phyloP scores from a whole-genome alignment of 257 asterid species.

The Petunia axillaris region DNA sequence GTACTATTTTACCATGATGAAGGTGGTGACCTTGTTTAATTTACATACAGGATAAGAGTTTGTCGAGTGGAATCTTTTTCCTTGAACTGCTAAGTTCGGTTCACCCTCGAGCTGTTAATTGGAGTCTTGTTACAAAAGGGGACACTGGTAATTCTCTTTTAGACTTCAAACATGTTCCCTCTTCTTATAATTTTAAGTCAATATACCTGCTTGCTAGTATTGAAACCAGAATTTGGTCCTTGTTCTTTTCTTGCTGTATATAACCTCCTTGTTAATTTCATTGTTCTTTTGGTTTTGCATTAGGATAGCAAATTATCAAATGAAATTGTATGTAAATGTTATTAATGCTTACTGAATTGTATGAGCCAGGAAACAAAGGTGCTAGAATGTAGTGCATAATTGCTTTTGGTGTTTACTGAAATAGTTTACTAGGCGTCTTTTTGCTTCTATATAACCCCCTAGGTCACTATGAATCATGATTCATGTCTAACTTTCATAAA shows the following conservation, averaged over 20 bases:
- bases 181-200: not conserved
- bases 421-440: not conserved
- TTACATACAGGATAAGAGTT: constrained; percentile 51
- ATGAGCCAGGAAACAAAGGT: not conserved
- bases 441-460: not conserved
- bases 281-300: constrained; percentile 15
- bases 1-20: constrained; percentile 4
- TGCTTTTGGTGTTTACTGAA: not conserved
- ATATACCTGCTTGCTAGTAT: not conserved
- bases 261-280: not conserved
- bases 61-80: constrained; percentile 61
- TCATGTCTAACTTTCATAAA: not conserved
- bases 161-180: not conserved
- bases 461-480: not conserved
- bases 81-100: constrained; percentile 61
- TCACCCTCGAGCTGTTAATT: constrained; percentile 71
- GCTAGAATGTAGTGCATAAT: not conserved
- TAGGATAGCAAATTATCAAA: not conserved
- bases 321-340: not conserved
- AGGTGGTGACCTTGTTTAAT: constrained; percentile 5
- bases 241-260: not conserved
- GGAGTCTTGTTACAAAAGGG: constrained; percentile 71
- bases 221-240: not conserved
- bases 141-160: constrained; percentile 51
- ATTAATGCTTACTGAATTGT: constrained; percentile 1